Percentiles rank a stretch among this genome's conserved stretches.
These are phyloP conservation scores for Puya raimondii DNA, from an alignment of 176 grass and related monocot genomes.

Conservation along the genomic window DNA sequence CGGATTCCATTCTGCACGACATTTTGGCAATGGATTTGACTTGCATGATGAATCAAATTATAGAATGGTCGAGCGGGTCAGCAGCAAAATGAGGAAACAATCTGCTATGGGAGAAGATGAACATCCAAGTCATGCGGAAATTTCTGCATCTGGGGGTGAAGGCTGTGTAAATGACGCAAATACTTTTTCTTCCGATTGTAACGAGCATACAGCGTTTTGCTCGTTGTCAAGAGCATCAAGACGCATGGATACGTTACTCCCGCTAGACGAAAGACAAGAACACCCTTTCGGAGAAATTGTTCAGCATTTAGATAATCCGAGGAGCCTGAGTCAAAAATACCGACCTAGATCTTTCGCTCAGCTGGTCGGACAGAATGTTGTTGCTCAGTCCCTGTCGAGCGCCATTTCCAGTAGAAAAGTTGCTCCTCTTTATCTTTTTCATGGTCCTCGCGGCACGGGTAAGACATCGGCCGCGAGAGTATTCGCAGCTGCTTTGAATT, in stretches of 20 bases:
- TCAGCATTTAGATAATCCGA: constrained; percentile 30
- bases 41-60: not conserved
- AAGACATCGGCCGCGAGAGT: constrained; percentile 67
- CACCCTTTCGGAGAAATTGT: constrained; percentile 28
- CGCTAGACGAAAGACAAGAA: constrained; percentile 13
- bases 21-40: not conserved
- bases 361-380: constrained; percentile 54
- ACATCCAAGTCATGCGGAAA: not conserved
- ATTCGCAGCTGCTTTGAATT: constrained; percentile 68
- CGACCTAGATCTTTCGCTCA: constrained; percentile 54
- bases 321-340: constrained; percentile 68
- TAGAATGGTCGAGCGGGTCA: too few species aligned
- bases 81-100: not conserved
- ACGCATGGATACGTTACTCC: constrained; percentile 18
- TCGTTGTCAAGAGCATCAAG: constrained; percentile 33
- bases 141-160: not conserved
- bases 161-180: constrained; percentile 16
- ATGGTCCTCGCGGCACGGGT: constrained; percentile 62
- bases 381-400: constrained; percentile 50
- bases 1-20: not conserved
- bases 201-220: constrained; percentile 17
- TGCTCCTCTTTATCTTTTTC: constrained; percentile 73
- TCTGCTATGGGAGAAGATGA: not conserved
- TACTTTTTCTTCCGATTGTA: constrained; percentile 30
- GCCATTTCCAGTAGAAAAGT: constrained; percentile 41